A percentile compares a stretch with the other conserved stretches of the same genome.
Conservation (phyloP, 2,329 filamentous ascomycete genomes). For the Thielaviopsis ethacetica region DNA sequence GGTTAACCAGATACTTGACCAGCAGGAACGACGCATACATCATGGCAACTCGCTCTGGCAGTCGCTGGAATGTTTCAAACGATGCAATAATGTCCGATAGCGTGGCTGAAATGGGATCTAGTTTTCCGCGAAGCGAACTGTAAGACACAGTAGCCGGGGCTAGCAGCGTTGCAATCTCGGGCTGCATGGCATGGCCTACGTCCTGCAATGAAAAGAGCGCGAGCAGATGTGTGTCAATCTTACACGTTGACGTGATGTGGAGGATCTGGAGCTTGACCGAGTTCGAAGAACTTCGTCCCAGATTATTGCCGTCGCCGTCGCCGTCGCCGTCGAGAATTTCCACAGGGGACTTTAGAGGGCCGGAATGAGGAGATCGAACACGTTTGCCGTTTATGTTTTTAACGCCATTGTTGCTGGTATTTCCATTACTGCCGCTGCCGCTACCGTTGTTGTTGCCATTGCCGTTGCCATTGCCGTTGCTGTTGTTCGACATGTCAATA, state of each 20-base stretch:
- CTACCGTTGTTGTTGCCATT: background rate
- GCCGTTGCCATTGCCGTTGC: background rate
- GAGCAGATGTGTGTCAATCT: constrained; percentile 9
- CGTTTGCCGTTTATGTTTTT: background rate
- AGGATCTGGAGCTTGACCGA: constrained; percentile 3
- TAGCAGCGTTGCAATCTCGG: constrained; percentile 9
- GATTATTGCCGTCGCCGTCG: background rate
- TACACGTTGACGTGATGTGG: constrained; percentile 6
- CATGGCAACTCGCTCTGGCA: constrained; percentile 69
- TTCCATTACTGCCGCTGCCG: background rate
- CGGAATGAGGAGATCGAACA: background rate
- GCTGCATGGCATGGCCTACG: constrained; percentile 2
- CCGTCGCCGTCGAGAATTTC: background rate
- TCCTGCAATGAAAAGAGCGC: constrained; percentile 3
- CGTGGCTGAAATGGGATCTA: constrained; percentile 53
- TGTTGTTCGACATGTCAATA: background rate
- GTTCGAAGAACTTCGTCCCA: background rate
- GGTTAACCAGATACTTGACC: constrained; percentile 73
- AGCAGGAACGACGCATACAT: constrained; percentile 76
- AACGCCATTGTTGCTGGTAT: background rate
- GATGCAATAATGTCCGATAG: constrained; percentile 72
- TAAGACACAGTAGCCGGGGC: background rate
- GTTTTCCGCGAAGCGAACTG: background rate
- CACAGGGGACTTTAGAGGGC: background rate
- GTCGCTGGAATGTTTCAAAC: constrained; percentile 62